A percentile compares a stretch with the other conserved stretches of the same genome.
Conservation (phyloP, 2,329 filamentous ascomycete species). For the Botryotinia convoluta region DNA sequence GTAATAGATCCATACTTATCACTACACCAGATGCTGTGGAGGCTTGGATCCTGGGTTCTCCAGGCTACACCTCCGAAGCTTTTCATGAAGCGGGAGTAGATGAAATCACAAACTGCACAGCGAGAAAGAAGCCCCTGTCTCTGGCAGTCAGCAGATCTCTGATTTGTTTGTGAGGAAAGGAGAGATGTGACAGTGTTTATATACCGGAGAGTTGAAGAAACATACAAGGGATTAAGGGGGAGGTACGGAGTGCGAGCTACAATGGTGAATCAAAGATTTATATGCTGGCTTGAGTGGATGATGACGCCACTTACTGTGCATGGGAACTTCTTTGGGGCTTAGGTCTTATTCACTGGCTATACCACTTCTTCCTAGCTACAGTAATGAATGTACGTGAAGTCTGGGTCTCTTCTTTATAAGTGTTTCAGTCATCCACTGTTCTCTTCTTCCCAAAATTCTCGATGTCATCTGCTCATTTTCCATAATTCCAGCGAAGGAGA, state of each 20-base stretch:
- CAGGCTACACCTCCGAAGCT: no score
- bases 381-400: accelerated
- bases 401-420: not conserved
- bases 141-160: no score
- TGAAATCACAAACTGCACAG: not conserved
- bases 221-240: accelerated
- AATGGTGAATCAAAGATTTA: not conserved
- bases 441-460: accelerated
- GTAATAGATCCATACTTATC: no score
- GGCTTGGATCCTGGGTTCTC: no score
- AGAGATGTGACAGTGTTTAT: not conserved
- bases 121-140: no score
- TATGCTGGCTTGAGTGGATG: not conserved
- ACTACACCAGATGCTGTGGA: no score
- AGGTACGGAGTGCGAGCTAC: no score
- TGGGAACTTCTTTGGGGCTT: not conserved
- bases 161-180: not conserved
- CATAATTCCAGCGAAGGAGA: no score
- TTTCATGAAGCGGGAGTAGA: no score
- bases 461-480: no score
- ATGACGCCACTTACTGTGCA: not conserved
- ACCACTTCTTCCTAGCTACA: accelerated
- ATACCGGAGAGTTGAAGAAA: not conserved
- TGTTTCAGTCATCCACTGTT: not conserved
- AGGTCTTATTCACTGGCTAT: accelerated